Evolutionary conservation across 805 yeast species (phyloP), one percentile per base, ranked within the genome.

Genomic region (Pichia manshurica): DNA sequence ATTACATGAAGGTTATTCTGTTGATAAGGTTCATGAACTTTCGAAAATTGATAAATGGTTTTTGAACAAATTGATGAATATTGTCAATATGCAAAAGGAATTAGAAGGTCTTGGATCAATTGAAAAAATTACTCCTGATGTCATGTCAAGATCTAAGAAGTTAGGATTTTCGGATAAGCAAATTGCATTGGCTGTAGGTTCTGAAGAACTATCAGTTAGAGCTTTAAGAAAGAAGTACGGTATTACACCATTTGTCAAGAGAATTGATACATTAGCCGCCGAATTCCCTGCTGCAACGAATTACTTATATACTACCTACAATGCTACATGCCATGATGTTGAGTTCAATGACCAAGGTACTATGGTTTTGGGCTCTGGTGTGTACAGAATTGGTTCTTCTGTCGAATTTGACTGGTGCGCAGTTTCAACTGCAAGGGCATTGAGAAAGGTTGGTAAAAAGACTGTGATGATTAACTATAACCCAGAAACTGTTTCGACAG

Each of bases 401-500:
- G 99, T 91, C 47, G 99, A 93, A 72, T 91, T 91, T 62, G 99
- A 91, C 69, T 91, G 99, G 99, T 91, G 99, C 77, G 99, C 98
- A 47, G 99, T 91, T 54, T 80, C 93, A 54, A 86, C 99, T 49
- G 96, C 96, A 48, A 82, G 97, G 66, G 89, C 97, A 39, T 80
- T 91, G 60, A 82, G 99, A 68, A 84, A 80, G 46, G 74, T 80
- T 47, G 96, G 96, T 54, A 83, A 82, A 67, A 87, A 83, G 70
- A 91, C 99, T 29, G 82, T 91, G 56, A 91, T 91, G 99, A 79
- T 91, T 64, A 91, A 91, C 75, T 91, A 91, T 72, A 91, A 91
- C 74, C 99, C 99, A 52, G 99, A 91, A 72, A 91, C 99, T 22
- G 99, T 91, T 38, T 88, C 96, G 10, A 91, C 99, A 46, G 99